These are phyloP conservation scores for Rhizomucor miehei DNA, from an alignment of 371 early-diverging fungal species.

Conservation along the genomic window DNA sequence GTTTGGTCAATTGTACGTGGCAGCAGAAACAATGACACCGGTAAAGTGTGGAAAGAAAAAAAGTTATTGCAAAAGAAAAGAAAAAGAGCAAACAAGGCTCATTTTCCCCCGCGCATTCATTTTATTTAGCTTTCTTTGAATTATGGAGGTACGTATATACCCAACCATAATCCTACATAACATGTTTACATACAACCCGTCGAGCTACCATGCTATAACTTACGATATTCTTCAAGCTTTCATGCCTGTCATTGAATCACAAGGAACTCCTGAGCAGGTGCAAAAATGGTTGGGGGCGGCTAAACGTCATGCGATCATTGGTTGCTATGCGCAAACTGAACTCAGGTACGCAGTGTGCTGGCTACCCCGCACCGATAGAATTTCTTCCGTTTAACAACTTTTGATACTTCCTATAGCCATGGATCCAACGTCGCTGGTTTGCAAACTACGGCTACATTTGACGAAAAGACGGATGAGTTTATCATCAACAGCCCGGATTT, in stretches of 20 bases:
- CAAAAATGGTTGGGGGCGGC: conserved; percentile 67
- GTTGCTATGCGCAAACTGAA: conserved; percentile 88
- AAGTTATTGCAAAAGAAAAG: neutral
- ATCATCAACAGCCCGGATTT: conserved; percentile 78
- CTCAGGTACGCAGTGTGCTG: conserved; percentile 66
- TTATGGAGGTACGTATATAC: conserved; percentile 31
- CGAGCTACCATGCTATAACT: neutral
- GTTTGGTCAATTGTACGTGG: conserved; percentile 19
- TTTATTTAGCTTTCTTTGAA: conserved; percentile 45
- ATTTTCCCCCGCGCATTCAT: neutral
- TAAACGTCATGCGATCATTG: conserved; percentile 71
- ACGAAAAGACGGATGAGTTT: conserved; percentile 75
- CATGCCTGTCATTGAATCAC: conserved; percentile 69
- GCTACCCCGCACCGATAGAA: too few relatives aligned
- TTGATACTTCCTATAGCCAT: conserved; percentile 18
- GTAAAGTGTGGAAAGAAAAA: conserved; percentile 31
- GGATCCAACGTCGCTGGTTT: conserved; percentile 83
- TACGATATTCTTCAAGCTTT: conserved; percentile 47
- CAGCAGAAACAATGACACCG: conserved; percentile 40
- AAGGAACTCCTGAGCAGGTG: conserved; percentile 71
- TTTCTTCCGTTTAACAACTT: too few relatives aligned
- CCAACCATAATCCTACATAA: neutral
- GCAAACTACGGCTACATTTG: conserved; percentile 82
- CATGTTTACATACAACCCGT: neutral
- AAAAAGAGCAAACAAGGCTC: neutral